Conservation (phyloP, 768 basidiomycete genomes). For the Trametes maxima region DNA sequence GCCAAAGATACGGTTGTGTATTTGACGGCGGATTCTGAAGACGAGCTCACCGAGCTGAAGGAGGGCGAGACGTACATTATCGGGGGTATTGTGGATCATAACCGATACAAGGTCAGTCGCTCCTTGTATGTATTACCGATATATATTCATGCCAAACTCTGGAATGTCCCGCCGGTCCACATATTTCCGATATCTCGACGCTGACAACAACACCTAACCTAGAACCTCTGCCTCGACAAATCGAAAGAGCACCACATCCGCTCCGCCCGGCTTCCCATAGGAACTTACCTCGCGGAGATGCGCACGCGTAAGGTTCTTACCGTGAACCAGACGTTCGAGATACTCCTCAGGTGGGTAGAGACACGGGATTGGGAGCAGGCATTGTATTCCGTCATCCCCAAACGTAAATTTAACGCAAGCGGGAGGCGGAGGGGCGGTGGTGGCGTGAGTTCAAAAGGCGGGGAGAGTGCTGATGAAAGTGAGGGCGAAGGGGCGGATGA, state of each 20-base stretch:
- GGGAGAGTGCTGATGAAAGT: constrained; percentile 21
- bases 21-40: constrained; percentile 90
- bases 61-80: constrained; percentile 92
- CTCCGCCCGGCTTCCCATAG: constrained; percentile 92
- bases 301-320: constrained; percentile 94
- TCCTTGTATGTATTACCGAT: too few relatives aligned
- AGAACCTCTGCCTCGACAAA: constrained; percentile 91
- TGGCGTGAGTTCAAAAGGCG: constrained; percentile 15
- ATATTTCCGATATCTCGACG: neutral
- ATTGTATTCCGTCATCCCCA: constrained; percentile 87
- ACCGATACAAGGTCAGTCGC: constrained; percentile 85
- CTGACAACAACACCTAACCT: constrained; percentile 12
- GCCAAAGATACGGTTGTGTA: constrained; percentile 67
- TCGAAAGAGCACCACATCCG: constrained; percentile 72
- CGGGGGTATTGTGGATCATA: constrained; percentile 94
- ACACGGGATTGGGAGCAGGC: constrained; percentile 84
- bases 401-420: constrained; percentile 75
- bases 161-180: neutral
- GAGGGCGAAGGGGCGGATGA: constrained; percentile 25
- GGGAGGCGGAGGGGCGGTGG: constrained; percentile 35
- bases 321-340: constrained; percentile 94
- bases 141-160: too few relatives aligned
- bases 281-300: constrained; percentile 82
- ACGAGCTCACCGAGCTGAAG: constrained; percentile 81
- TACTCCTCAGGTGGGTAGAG: constrained; percentile 88